phyloP scores from a whole-genome alignment of 257 asterid genomes.

The Solanum pennellii region DNA sequence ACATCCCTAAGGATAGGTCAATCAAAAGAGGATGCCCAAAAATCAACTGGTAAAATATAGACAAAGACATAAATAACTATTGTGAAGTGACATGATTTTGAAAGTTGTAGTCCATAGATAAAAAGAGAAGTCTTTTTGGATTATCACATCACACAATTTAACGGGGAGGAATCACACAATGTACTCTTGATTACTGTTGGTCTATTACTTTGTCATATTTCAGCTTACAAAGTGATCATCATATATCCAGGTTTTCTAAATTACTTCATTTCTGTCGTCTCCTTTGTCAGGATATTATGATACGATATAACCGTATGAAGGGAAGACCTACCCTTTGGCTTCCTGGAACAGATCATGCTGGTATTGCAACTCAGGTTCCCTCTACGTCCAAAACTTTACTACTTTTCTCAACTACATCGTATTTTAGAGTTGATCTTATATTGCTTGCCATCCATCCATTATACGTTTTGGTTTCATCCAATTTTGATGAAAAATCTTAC shows the following conservation, averaged over 20 bases:
- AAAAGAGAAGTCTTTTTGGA: background rate
- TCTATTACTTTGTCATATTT: background rate
- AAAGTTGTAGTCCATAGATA: background rate
- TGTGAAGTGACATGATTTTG: background rate
- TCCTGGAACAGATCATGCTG: constrained; percentile 99
- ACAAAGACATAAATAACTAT: background rate
- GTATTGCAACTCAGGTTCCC: constrained; percentile 95
- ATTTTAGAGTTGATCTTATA: background rate
- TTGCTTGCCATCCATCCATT: background rate
- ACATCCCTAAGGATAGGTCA: background rate
- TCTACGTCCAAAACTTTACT: constrained; percentile 10
- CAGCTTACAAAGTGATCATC: background rate
- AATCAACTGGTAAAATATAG: background rate
- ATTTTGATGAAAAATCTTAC: background rate
- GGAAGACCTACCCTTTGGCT: constrained; percentile 97
- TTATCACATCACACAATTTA: background rate
- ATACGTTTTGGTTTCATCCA: background rate
- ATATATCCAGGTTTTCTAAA: background rate
- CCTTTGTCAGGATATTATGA: constrained; percentile 77
- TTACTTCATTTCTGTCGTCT: background rate
- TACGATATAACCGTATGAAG: constrained; percentile 84
- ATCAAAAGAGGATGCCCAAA: background rate
- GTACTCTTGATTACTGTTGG: background rate
- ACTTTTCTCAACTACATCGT: background rate
- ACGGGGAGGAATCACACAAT: background rate